A percentile compares a stretch with the other conserved stretches of the same genome.
Conservation (phyloP, 345 rosid genomes). For the Gossypium turneri region DNA sequence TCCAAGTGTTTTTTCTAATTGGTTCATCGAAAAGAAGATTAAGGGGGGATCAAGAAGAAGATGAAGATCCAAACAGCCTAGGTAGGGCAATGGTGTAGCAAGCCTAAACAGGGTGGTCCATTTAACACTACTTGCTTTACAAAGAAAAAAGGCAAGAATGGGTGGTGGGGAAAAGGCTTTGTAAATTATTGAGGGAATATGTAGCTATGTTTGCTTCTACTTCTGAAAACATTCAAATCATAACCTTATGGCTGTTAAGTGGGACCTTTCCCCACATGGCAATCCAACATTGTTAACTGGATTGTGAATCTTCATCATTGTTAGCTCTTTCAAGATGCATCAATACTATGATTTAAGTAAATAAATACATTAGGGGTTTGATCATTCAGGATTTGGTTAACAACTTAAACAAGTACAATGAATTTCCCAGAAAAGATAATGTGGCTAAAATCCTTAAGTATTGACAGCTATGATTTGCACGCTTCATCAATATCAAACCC, state of each 20-base stretch:
- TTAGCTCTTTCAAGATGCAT: conserved; percentile 4
- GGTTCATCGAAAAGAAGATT: not conserved
- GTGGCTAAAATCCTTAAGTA: not conserved
- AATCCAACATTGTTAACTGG: conserved; percentile 25
- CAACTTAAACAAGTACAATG: too few species aligned
- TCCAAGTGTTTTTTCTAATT: not conserved
- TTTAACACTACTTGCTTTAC: conserved; percentile 23
- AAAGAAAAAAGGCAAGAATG: not conserved
- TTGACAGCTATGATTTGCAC: not conserved
- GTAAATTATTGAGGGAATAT: conserved; percentile 29
- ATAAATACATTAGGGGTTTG: conserved; percentile 7
- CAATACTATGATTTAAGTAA: conserved; percentile 14
- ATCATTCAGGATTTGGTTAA: conserved; percentile 34
- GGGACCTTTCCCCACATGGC: conserved; percentile 31
- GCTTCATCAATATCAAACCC: not conserved
- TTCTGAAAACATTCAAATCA: conserved; percentile 44
- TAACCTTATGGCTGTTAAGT: conserved; percentile 16
- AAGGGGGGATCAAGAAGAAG: conserved; percentile 11
- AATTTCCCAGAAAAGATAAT: not conserved
- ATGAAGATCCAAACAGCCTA: not conserved
- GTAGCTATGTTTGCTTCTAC: conserved; percentile 53
- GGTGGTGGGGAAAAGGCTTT: conserved; percentile 26
- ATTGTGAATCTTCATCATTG: conserved; percentile 36
- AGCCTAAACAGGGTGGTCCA: not conserved
- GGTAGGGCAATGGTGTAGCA: not conserved